These are phyloP conservation scores for Blastocystis sp. DNA, from an alignment of 352 stramenopile genomes.

Conservation along the genomic window DNA sequence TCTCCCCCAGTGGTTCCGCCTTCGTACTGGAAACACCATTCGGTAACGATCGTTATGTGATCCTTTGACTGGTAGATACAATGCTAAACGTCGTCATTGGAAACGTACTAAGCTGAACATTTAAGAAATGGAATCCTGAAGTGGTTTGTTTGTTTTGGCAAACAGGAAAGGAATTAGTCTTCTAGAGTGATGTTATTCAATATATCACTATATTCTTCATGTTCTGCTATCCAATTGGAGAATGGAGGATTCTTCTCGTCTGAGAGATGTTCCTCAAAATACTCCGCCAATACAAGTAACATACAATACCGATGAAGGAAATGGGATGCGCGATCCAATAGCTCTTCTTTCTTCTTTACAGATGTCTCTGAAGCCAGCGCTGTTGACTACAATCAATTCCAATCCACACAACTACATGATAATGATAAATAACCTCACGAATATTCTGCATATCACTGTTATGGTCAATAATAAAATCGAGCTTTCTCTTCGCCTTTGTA, in stretches of 20 bases:
- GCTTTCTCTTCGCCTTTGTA: constrained; percentile 40
- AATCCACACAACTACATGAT: constrained; percentile 18
- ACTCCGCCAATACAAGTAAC: constrained; percentile 52
- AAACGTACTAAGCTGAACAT: constrained; percentile 98
- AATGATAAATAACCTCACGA: constrained; percentile 61
- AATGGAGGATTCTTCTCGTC: constrained; percentile 59
- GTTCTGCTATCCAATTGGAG: constrained; percentile 30
- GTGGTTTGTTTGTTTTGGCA: constrained; percentile 36
- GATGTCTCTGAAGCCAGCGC: not conserved
- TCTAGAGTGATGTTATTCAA: constrained; percentile 32
- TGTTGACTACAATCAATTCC: not conserved
- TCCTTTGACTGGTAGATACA: constrained; percentile 83
- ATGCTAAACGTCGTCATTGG: constrained; percentile 99
- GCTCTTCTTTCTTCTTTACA: constrained; percentile 48
- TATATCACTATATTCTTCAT: constrained; percentile 44
- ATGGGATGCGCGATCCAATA: not conserved
- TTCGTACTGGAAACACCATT: constrained; percentile 98
- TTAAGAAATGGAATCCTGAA: constrained; percentile 77
- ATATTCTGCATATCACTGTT: constrained; percentile 65
- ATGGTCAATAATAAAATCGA: constrained; percentile 53
- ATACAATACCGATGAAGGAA: constrained; percentile 62
- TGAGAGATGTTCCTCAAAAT: constrained; percentile 58
- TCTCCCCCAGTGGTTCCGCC: constrained; percentile 98
- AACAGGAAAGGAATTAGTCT: constrained; percentile 9
- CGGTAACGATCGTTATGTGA: constrained; percentile 73